phyloP scores from a whole-genome alignment of 345 rosid species.

The Draba incana region DNA sequence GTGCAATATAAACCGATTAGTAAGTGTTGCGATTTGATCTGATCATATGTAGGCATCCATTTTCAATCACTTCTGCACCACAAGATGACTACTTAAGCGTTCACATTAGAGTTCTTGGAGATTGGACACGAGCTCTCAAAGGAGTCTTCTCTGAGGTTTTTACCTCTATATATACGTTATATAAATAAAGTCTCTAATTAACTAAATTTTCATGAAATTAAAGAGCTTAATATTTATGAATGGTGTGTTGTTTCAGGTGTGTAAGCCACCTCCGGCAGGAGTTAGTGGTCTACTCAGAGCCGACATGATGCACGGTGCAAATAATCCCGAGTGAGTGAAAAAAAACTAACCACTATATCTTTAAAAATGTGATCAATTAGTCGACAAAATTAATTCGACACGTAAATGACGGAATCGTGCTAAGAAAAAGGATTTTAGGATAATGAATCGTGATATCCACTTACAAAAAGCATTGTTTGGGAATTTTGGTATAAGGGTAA shows the following conservation, averaged over 20 bases:
- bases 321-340: constrained; percentile 56
- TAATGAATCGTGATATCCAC: constrained; percentile 39
- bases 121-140: constrained; percentile 78
- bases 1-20: too few species aligned
- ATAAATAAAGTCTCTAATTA: not conserved
- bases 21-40: not conserved
- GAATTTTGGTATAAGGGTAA: not conserved
- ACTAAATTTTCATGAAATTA: not conserved
- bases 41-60: constrained; percentile 69
- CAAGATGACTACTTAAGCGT: constrained; percentile 76
- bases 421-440: constrained; percentile 8
- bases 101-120: constrained; percentile 76
- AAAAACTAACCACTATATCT: constrained; percentile 33
- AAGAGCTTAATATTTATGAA: constrained; percentile 16
- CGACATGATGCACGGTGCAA: constrained; percentile 59
- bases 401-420: constrained; percentile 23
- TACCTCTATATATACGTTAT: not conserved
- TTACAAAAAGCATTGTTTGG: constrained; percentile 17
- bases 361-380: constrained; percentile 22
- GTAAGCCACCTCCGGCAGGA: constrained; percentile 61
- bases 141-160: constrained; percentile 67
- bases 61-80: constrained; percentile 87
- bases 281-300: constrained; percentile 72
- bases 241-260: constrained; percentile 47
- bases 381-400: not conserved